phyloP scores from a whole-genome alignment of 257 asterid species.

The Scutellaria baicalensis region DNA sequence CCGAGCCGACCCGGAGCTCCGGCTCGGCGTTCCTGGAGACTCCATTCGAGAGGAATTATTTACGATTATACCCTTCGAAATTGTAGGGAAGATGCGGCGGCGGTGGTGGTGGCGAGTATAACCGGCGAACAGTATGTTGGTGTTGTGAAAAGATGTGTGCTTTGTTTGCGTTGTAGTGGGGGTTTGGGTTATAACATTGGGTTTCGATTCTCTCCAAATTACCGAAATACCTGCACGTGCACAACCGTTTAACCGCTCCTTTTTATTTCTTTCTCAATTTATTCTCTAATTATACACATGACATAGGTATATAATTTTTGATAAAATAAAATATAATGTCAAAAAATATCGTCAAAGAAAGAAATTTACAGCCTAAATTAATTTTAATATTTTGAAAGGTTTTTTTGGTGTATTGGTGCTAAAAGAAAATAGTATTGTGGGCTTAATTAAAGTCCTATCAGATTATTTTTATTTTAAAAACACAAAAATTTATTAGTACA shows the following conservation, averaged over 20 bases:
- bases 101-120: constrained; percentile 5
- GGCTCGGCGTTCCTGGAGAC: constrained; percentile 36
- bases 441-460: no score
- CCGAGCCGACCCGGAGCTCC: constrained; percentile 39
- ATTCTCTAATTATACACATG: no score
- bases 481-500: no score
- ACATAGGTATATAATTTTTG: no score
- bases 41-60: constrained; percentile 24
- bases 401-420: no score
- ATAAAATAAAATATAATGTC: no score
- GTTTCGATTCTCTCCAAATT: constrained; percentile 2
- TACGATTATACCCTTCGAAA: not conserved
- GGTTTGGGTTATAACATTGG: constrained; percentile 22
- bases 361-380: no score
- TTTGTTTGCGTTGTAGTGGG: not conserved
- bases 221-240: constrained; percentile 14
- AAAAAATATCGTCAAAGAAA: no score
- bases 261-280: not conserved
- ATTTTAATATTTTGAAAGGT: no score
- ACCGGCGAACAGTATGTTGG: constrained; percentile 11
- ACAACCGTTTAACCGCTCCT: constrained; percentile 24
- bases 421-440: no score
- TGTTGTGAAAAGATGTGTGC: not conserved
- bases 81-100: not conserved
- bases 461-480: no score